Base-by-base conservation (phyloP, 768 basidiomycete species). In the Lentinula boryana region DNA sequence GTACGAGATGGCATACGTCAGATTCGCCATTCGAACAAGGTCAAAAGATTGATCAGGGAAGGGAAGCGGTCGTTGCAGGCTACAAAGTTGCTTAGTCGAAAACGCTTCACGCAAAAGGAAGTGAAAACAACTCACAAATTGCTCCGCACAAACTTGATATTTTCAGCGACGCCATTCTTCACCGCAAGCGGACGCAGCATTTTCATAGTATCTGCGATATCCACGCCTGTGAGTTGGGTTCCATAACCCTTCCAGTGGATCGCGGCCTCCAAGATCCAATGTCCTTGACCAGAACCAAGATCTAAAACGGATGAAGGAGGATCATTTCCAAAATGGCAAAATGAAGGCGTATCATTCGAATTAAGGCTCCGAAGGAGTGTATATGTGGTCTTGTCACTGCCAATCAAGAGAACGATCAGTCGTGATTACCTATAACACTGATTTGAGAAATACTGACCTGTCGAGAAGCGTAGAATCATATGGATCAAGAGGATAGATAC, bases 271-370 rank as follows among this genome's bases (percentile, higher is more conserved):
- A 75, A 64, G 13, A 80, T 76, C 84, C 84, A 85, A 32, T 71
- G 62, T 3, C 84, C 82, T 38, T 78, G 61, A 1, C 84, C 83
- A 62, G 83, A 84, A 1, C 84, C 84, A 2, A 85, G 67, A 64
- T 86, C 84, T 5, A 85, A 74, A 33, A 85, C 79, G 21, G 70
- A 63, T 0, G 63, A 67, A 4, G 82, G 78, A 0, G 73, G 69
- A 12, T 63, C 70, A 43, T 27, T 63, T 5, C 64, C 68, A 50
- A 68, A 69, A 56, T 65, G 59, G 44, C 66, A 63, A 56, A 70
- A 70, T 31, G 64, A 67, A n/a, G 69, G 69, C 5, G 62, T 58
- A 2, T 69, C 70, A 13, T 69, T 70, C 0, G 63, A 63, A 33
- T 70, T 76, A 15, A 84, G 70, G 40, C 73, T 75, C 36, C 68